These are phyloP conservation scores for Tricholoma flavovirens DNA, from an alignment of 768 basidiomycete species.

Conservation along the genomic window DNA sequence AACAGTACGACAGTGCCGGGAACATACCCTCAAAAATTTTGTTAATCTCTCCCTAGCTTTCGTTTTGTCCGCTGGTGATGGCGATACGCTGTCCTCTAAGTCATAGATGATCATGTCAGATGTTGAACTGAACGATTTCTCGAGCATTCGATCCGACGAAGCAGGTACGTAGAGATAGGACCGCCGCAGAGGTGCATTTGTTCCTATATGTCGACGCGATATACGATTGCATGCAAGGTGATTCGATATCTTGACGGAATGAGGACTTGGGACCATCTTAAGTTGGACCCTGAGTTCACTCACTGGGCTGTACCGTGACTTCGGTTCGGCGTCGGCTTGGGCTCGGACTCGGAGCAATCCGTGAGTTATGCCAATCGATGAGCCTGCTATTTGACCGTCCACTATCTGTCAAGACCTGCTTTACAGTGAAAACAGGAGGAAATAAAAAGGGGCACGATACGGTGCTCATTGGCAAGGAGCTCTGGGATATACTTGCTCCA, in stretches of 20 bases:
- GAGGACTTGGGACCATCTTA: neutral
- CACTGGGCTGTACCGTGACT: too few species aligned
- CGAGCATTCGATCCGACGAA: conserved; percentile 74
- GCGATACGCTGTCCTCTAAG: conserved; percentile 82
- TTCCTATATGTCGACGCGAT: neutral
- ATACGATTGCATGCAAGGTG: neutral
- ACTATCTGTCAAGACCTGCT: conserved; percentile 19
- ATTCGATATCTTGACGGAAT: neutral
- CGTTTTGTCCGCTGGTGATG: conserved; percentile 54
- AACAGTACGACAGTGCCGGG: neutral
- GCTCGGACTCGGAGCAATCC: too few species aligned
- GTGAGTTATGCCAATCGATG: conserved; percentile 12
- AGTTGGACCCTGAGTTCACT: too few species aligned
- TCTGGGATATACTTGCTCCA: conserved; percentile 26
- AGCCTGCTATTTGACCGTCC: conserved; percentile 24
- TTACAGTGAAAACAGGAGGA: conserved; percentile 16
- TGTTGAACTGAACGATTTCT: conserved; percentile 57
- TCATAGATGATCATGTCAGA: conserved; percentile 85
- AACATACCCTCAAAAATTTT: conserved; percentile 50
- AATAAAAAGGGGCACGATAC: conserved; percentile 14
- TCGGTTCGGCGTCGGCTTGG: too few species aligned
- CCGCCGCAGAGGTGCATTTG: conserved; percentile 28
- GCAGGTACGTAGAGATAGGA: conserved; percentile 80
- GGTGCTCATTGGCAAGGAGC: conserved; percentile 24
- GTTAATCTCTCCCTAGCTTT: conserved; percentile 50